phyloP scores from a whole-genome alignment of 108 stramenopile genomes.

The Discostella pseudostelligera region DNA sequence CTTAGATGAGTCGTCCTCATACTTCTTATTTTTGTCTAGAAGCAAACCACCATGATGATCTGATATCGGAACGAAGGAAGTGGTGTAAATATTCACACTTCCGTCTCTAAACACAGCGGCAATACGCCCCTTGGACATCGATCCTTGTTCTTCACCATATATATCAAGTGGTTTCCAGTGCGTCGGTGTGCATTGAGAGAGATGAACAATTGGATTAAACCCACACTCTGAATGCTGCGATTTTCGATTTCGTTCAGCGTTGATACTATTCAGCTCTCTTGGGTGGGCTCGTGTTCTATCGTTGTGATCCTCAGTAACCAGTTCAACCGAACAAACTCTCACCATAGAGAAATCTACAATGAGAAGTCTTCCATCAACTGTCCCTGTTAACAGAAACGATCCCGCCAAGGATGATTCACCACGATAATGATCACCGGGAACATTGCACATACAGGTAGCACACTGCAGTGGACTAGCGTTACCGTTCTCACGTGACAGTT shows the following conservation, averaged over 20 bases:
- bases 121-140: slow-evolving; percentile 32
- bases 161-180: slow-evolving; percentile 40
- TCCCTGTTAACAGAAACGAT: slow-evolving; percentile 32
- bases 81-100: slow-evolving; percentile 25
- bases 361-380: slow-evolving; percentile 31
- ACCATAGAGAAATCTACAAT: slow-evolving; percentile 28
- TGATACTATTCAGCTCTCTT: not conserved
- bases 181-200: slow-evolving; percentile 32
- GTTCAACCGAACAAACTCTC: slow-evolving; percentile 16
- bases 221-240: not conserved
- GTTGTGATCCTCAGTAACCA: not conserved
- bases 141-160: slow-evolving; percentile 45
- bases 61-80: slow-evolving; percentile 12
- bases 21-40: slow-evolving; percentile 1
- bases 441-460: slow-evolving; percentile 41
- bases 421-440: slow-evolving; percentile 19
- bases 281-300: not conserved
- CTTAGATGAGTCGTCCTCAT: not conserved
- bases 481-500: slow-evolving; percentile 10
- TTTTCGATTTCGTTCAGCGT: slow-evolving; percentile 3
- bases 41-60: slow-evolving; percentile 7
- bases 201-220: slow-evolving; percentile 29
- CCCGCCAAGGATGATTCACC: slow-evolving; percentile 21
- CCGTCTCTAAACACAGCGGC: slow-evolving; percentile 30
- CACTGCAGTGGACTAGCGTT: not conserved